Evolutionary conservation across 768 basidiomycete species (phyloP).

Genomic region (Filobasidium wieringae): DNA sequence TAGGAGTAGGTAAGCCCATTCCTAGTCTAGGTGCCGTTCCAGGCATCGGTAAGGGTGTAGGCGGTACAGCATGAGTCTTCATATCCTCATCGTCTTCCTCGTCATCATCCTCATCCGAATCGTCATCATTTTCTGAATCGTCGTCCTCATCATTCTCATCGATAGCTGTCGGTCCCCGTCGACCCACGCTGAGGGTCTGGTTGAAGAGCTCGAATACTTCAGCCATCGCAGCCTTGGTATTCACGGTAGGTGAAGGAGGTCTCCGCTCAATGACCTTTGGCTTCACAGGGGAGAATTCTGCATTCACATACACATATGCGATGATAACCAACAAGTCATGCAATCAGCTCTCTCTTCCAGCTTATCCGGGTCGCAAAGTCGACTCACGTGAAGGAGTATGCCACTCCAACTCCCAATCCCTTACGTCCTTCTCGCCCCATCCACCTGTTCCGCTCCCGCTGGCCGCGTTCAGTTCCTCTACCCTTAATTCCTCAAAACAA

Average conservation of each 20-base stretch:
- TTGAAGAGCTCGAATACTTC: conserved; percentile 97
- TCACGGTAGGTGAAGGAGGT: conserved; percentile 61
- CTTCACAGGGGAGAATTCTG: conserved; percentile 29
- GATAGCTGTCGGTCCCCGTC: conserved; percentile 14
- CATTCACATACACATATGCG: background rate
- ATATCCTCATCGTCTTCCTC: conserved; percentile 21
- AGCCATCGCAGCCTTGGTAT: conserved; percentile 85
- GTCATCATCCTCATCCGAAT: conserved; percentile 28
- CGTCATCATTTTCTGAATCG: conserved; percentile 27
- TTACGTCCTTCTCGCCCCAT: conserved; percentile 24
- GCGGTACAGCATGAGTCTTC: conserved; percentile 12
- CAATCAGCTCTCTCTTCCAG: background rate
- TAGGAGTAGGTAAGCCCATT: conserved; percentile 25
- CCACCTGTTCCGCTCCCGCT: conserved; percentile 6
- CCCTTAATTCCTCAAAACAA: conserved; percentile 57
- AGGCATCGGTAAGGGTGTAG: conserved; percentile 29
- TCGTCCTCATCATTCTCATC: conserved; percentile 30
- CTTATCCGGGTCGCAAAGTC: background rate
- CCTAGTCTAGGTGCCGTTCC: conserved; percentile 7
- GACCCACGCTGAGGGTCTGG: conserved; percentile 39
- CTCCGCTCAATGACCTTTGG: conserved; percentile 16
- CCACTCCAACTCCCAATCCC: conserved; percentile 33
- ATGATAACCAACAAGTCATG: background rate
- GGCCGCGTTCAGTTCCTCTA: conserved; percentile 35
- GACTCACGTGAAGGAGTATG: conserved; percentile 34